Base-by-base conservation (phyloP, 768 basidiomycete genomes). In the Boletus fagicola region DNA sequence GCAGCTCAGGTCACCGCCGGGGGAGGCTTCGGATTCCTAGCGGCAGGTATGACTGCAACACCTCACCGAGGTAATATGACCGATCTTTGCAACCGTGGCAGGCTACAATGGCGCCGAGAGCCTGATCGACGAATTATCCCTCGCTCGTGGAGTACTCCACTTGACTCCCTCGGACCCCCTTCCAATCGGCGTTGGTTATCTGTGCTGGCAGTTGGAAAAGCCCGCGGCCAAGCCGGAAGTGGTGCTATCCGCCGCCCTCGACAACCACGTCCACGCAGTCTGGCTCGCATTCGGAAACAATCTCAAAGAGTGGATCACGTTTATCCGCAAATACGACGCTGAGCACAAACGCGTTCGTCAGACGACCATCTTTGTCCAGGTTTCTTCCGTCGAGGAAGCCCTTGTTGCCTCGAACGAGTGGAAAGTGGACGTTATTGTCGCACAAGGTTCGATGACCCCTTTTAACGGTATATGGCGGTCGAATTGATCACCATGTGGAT, bases 21-120 rank as follows among this genome's bases (percentile, higher is more conserved):
- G 9, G 92, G 92, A 22, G 91, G 86, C 16, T 86, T 92, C 54
- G 91, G 88, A 2, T 91, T 92, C 68, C 62, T 91, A 0, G 77
- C 82, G n/a, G 78, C 82, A 70, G 85, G 88, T 85, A 62, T 11
- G 63, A 48, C 18, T 16, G 12, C 26, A 35, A 7, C 38, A 30
- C 16, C 51, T 40, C 39, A 24, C 18, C 20, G 12, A 18, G 26
- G 15, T 13, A 33, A 40, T 43, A 49, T 33, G 31, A 61, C 54
- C 53, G 49, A 55, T 44, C 53, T 36, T 20, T 28, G 48, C 51
- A 36, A 58, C 49, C 42, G 11, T 53, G 49, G 22, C 53, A 85
- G 87, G 81, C 15, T 84, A 82, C 66, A 72, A 72, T 48, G 71
- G 73, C 40, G 66, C 74, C 13, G 76, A 81, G 36, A 68, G 71